Evolutionary conservation across 2,329 filamentous ascomycete species (phyloP).

Genomic region (Coniochaeta sp.): DNA sequence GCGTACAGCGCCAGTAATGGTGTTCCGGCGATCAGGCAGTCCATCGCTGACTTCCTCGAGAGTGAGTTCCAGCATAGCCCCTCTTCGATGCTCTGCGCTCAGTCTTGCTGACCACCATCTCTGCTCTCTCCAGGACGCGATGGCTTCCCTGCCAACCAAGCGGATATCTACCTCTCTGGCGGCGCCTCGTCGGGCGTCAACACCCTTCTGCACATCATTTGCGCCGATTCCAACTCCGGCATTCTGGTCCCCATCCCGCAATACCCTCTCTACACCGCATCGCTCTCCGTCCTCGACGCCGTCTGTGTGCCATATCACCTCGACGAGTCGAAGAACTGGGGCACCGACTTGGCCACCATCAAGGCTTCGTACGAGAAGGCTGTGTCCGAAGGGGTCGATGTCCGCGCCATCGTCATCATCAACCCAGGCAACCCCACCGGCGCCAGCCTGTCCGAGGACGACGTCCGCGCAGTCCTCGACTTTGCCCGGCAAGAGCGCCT

Average conservation of each 20-base stretch:
- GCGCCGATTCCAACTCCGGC: slow-evolving; percentile 66
- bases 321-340: slow-evolving; percentile 80
- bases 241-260: slow-evolving; percentile 94
- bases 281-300: slow-evolving; percentile 77
- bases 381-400: slow-evolving; percentile 68
- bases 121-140: slow-evolving; percentile 56
- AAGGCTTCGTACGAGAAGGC: slow-evolving; percentile 66
- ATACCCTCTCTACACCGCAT: slow-evolving; percentile 96
- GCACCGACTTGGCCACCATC: slow-evolving; percentile 77
- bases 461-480: slow-evolving; percentile 78
- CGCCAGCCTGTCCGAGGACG: slow-evolving; percentile 68
- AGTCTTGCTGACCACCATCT: slow-evolving; percentile 1
- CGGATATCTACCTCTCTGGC: slow-evolving; percentile 81
- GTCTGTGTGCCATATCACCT: slow-evolving; percentile 89
- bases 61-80: slow-evolving; percentile 38
- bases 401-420: slow-evolving; percentile 91
- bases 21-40: slow-evolving; percentile 77
- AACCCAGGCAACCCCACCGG: slow-evolving; percentile 98
- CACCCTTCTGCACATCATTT: slow-evolving; percentile 86
- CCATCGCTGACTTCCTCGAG: slow-evolving; percentile 89
- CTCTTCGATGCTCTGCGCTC: not conserved
- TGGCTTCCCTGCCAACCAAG: slow-evolving; percentile 73
- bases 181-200: slow-evolving; percentile 94
- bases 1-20: slow-evolving; percentile 95
- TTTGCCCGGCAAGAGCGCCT: slow-evolving; percentile 80